These are phyloP conservation scores for Vigna angularis DNA, from an alignment of 306 rosid genomes.

Conservation along the genomic window DNA sequence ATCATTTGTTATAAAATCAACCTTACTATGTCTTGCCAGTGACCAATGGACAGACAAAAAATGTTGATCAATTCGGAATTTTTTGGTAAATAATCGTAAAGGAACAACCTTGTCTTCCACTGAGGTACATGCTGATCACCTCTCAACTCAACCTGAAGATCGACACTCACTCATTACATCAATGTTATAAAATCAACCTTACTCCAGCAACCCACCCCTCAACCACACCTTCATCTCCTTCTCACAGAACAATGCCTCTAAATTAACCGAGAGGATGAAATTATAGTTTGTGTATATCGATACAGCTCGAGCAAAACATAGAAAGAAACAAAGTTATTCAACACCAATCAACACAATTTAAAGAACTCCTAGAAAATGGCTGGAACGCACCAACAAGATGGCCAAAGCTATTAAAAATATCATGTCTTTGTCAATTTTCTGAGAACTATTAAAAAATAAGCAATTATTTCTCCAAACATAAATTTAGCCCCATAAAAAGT, in stretches of 20 bases:
- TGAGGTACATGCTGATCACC: no score
- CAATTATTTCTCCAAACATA: not conserved
- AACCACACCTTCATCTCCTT: constrained; percentile 17
- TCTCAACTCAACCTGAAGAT: no score
- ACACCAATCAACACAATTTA: constrained; percentile 7
- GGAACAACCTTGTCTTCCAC: no score
- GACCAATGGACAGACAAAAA: no score
- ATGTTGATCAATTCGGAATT: no score
- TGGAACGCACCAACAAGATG: not conserved
- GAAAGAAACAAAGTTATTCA: constrained; percentile 10
- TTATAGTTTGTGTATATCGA: not conserved
- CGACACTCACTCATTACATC: no score
- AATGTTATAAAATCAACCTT: not conserved
- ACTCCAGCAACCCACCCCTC: constrained; percentile 3
- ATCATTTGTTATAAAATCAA: not conserved
- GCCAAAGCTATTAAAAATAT: not conserved
- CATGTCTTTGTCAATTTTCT: no score
- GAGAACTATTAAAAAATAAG: not conserved
- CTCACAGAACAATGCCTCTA: constrained; percentile 3
- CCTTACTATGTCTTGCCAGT: no score
- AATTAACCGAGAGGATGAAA: not conserved
- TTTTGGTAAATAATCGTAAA: no score
- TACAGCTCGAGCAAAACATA: not conserved
- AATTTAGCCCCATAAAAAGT: not conserved
- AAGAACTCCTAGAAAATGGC: not conserved